phyloP scores from a whole-genome alignment of 2,329 filamentous ascomycete species.

The Colletotrichum camelliae region DNA sequence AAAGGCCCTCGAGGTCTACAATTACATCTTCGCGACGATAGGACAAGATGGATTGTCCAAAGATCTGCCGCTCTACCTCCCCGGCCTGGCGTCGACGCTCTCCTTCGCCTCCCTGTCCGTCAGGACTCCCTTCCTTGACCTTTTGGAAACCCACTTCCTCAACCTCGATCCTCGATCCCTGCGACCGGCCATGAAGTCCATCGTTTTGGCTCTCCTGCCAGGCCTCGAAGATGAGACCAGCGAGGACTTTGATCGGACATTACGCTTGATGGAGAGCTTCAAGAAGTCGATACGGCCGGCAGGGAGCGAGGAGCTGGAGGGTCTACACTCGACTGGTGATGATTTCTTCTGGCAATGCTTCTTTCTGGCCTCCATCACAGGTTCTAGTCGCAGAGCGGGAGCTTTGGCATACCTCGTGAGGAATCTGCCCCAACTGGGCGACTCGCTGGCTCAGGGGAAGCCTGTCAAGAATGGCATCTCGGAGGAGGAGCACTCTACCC shows the following conservation, averaged over 20 bases:
- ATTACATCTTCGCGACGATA: constrained; percentile 85
- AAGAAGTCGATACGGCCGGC: constrained; percentile 69
- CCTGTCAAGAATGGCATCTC: constrained; percentile 30
- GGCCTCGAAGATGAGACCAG: constrained; percentile 95
- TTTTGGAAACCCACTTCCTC: constrained; percentile 83
- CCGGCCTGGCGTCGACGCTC: constrained; percentile 85
- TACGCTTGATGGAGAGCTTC: constrained; percentile 79
- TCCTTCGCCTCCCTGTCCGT: constrained; percentile 95
- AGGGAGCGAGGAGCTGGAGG: constrained; percentile 54
- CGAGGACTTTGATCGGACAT: constrained; percentile 91
- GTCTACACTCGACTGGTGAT: constrained; percentile 66
- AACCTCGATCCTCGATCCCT: constrained; percentile 73
- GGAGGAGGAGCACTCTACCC: constrained; percentile 54
- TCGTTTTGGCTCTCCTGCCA: constrained; percentile 87
- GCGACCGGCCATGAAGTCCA: constrained; percentile 86
- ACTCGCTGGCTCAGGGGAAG: constrained; percentile 34
- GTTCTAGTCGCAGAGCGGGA: constrained; percentile 81
- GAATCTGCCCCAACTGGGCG: constrained; percentile 75
- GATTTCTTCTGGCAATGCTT: constrained; percentile 99
- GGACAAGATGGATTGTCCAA: constrained; percentile 79
- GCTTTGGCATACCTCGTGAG: constrained; percentile 86
- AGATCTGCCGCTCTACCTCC: constrained; percentile 87
- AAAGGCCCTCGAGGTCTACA: constrained; percentile 94
- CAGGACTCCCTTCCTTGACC: constrained; percentile 80
- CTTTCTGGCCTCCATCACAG: constrained; percentile 91